Conservation (phyloP, 345 rosid species). For the Melastoma malabathricum region DNA sequence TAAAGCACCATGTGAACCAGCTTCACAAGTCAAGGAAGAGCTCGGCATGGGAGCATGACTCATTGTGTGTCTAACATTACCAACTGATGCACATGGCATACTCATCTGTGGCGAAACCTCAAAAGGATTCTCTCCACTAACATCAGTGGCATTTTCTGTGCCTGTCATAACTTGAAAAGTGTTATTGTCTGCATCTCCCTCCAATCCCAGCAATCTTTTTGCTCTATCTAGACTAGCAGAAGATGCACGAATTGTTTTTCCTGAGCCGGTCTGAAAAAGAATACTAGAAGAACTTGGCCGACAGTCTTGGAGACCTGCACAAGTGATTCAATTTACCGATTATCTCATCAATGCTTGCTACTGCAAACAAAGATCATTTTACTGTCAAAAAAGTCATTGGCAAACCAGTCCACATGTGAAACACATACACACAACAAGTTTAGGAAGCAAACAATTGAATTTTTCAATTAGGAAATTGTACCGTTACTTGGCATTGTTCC, state of each 20-base stretch:
- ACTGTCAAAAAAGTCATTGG: too few relatives aligned
- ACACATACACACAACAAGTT: too few relatives aligned
- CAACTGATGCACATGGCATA: too few relatives aligned
- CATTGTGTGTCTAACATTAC: too few relatives aligned
- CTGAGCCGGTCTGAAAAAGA: conserved; percentile 68
- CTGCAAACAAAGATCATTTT: too few relatives aligned
- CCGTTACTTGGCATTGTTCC: too few relatives aligned
- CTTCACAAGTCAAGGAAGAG: conserved; percentile 16
- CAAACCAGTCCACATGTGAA: too few relatives aligned
- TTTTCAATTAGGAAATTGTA: too few relatives aligned
- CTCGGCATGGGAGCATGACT: conserved; percentile 17
- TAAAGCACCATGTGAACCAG: conserved; percentile 5
- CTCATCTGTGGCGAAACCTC: too few relatives aligned
- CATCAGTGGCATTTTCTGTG: conserved; percentile 13
- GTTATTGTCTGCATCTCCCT: conserved; percentile 20
- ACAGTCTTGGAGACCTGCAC: conserved; percentile 15
- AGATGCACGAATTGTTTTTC: conserved; percentile 52
- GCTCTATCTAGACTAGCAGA: conserved; percentile 61
- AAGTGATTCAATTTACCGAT: neutral
- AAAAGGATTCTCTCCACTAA: neutral
- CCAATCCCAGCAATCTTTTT: conserved; percentile 52
- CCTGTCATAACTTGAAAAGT: conserved; percentile 21
- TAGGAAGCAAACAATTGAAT: too few relatives aligned
- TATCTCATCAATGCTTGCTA: too few relatives aligned
- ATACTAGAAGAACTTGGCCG: conserved; percentile 21